Evolutionary conservation across 495 filamentous ascomycete species (phyloP).

Genomic region (Aspergillus olivimuriae): DNA sequence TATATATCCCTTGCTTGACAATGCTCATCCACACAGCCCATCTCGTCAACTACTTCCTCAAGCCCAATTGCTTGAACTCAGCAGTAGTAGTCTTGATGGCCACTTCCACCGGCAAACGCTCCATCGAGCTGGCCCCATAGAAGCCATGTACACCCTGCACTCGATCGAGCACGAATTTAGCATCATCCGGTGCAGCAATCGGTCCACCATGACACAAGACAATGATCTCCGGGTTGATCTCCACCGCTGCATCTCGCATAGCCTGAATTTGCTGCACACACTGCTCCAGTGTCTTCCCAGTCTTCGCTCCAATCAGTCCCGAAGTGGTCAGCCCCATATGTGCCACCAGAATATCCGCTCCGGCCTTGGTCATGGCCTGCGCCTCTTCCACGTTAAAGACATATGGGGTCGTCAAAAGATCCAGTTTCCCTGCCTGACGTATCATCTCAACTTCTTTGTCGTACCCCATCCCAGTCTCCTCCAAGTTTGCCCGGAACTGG

Average conservation of each 20-base stretch:
- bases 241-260: constrained; percentile 53
- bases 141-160: constrained; percentile 62
- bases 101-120: constrained; percentile 61
- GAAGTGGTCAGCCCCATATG: constrained; percentile 65
- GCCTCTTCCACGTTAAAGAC: constrained; percentile 58
- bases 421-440: constrained; percentile 45
- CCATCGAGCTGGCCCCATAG: constrained; percentile 66
- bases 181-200: constrained; percentile 56
- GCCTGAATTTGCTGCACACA: constrained; percentile 52
- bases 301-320: constrained; percentile 56
- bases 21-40: no score
- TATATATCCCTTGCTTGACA: no score
- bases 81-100: no score
- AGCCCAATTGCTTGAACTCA: no score
- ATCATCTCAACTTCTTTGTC: constrained; percentile 60
- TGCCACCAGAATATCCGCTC: constrained; percentile 62
- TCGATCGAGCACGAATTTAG: constrained; percentile 51
- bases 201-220: constrained; percentile 67
- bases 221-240: constrained; percentile 51
- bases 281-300: constrained; percentile 54
- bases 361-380: constrained; percentile 51
- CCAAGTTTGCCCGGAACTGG: constrained; percentile 55
- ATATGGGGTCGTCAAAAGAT: constrained; percentile 61
- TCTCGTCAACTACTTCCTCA: no score
- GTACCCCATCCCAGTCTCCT: constrained; percentile 67